Conservation (phyloP, 768 basidiomycete genomes). For the Suillus spraguei region DNA sequence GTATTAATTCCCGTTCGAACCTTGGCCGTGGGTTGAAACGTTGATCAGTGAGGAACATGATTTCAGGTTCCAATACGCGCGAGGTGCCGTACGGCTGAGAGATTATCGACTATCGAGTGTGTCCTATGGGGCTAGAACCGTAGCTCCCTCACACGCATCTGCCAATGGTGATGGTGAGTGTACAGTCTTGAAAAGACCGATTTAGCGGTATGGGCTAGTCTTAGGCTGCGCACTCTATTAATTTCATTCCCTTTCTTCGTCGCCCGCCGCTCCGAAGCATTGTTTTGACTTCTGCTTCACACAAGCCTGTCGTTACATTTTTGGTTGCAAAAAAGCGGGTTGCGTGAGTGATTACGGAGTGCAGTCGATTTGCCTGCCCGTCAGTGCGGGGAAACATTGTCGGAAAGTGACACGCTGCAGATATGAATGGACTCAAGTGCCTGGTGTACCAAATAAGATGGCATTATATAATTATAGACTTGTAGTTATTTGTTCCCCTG, state of each 20-base stretch:
- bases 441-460: background rate
- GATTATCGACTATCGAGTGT: background rate
- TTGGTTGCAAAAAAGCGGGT: background rate
- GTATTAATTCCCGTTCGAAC: constrained; percentile 7
- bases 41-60: background rate
- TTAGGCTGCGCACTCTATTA: background rate
- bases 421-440: background rate
- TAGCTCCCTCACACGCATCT: background rate
- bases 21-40: background rate
- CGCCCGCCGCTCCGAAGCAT: background rate
- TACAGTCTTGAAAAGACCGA: background rate
- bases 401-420: background rate
- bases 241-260: background rate
- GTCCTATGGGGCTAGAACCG: background rate
- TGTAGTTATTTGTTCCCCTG: background rate
- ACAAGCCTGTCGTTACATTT: background rate
- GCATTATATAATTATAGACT: background rate
- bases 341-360: background rate
- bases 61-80: background rate
- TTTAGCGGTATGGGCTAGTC: background rate
- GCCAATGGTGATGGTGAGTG: background rate
- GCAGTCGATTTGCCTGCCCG: background rate
- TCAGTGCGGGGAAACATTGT: background rate
- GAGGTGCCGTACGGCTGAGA: background rate
- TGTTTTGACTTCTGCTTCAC: background rate